Evolutionary conservation across 768 basidiomycete species (phyloP).

Genomic region (Russula brevipes): DNA sequence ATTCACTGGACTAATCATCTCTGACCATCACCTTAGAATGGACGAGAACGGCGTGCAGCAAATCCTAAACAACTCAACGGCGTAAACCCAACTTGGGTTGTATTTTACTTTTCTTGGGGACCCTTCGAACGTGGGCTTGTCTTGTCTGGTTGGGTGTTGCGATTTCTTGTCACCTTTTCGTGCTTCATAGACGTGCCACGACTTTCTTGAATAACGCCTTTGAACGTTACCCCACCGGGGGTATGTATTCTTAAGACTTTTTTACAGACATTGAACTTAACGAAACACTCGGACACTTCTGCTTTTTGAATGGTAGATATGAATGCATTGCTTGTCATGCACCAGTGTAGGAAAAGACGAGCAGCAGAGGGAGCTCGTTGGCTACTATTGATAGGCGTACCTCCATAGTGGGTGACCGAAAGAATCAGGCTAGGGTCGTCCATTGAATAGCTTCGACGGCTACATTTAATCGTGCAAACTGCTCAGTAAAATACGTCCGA

Average conservation of each 20-base stretch:
- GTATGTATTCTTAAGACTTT: neutral
- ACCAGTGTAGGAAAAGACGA: neutral
- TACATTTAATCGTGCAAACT: conserved; percentile 16
- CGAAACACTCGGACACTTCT: neutral
- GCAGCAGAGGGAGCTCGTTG: neutral
- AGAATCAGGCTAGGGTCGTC: conserved; percentile 1
- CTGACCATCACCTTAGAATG: too few species aligned
- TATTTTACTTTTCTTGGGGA: too few species aligned
- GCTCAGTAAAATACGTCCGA: conserved; percentile 13
- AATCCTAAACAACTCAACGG: too few species aligned
- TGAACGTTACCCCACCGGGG: too few species aligned
- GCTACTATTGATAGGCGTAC: neutral
- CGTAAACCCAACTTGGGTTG: too few species aligned
- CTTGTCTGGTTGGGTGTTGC: too few species aligned
- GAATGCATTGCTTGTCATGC: neutral
- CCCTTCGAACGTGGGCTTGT: too few species aligned
- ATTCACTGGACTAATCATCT: too few species aligned
- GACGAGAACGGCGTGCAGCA: too few species aligned
- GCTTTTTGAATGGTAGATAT: neutral
- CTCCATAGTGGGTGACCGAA: neutral
- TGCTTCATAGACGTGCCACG: too few species aligned
- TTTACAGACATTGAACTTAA: neutral
- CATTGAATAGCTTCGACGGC: conserved; percentile 11
- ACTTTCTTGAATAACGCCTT: too few species aligned
- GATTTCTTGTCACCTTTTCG: too few species aligned